Evolutionary conservation across 1,139 yeast genomes (phyloP).

Genomic region (Yamadazyma jaroonii): DNA sequence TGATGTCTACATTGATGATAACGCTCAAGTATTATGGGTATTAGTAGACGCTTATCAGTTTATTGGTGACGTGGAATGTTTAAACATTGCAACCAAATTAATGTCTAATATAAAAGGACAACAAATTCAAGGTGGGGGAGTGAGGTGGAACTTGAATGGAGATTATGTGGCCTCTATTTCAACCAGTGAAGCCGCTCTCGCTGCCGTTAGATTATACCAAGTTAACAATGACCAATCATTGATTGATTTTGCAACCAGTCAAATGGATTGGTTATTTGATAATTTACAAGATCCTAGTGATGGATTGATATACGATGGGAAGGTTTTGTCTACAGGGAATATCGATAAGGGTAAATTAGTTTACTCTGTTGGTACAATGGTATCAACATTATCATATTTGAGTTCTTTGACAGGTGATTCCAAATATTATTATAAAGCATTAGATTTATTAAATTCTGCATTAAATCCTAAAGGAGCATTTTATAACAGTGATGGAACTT

Average conservation of each 20-base stretch:
- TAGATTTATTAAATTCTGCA: slow-evolving; percentile 10
- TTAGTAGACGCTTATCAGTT: slow-evolving; percentile 23
- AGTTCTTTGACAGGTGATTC: slow-evolving; percentile 14
- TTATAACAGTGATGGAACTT: slow-evolving; percentile 17
- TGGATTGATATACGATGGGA: slow-evolving; percentile 32
- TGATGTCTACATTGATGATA: slow-evolving; percentile 34
- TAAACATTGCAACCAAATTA: slow-evolving; percentile 16
- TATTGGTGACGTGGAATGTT: slow-evolving; percentile 14
- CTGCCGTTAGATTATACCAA: slow-evolving; percentile 27
- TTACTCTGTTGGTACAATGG: slow-evolving; percentile 33
- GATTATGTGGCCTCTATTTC: slow-evolving; percentile 34
- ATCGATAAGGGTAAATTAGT: slow-evolving; percentile 32
- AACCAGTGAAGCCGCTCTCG: slow-evolving; percentile 31
- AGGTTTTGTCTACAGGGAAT: slow-evolving; percentile 15
- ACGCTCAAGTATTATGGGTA: slow-evolving; percentile 33
- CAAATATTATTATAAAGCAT: slow-evolving; percentile 16
- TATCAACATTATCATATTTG: slow-evolving; percentile 27
- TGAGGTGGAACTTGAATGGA: slow-evolving; percentile 23
- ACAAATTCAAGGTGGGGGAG: slow-evolving; percentile 27
- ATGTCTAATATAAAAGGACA: slow-evolving; percentile 15
- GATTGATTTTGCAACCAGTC: slow-evolving; percentile 21
- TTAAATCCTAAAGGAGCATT: slow-evolving; percentile 22
- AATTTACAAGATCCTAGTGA: slow-evolving; percentile 28
- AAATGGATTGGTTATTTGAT: slow-evolving; percentile 24
- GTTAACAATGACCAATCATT: slow-evolving; percentile 17